These are phyloP conservation scores for Umbelopsis ramanniana DNA, from an alignment of 192 early-diverging fungal species.

Conservation along the genomic window DNA sequence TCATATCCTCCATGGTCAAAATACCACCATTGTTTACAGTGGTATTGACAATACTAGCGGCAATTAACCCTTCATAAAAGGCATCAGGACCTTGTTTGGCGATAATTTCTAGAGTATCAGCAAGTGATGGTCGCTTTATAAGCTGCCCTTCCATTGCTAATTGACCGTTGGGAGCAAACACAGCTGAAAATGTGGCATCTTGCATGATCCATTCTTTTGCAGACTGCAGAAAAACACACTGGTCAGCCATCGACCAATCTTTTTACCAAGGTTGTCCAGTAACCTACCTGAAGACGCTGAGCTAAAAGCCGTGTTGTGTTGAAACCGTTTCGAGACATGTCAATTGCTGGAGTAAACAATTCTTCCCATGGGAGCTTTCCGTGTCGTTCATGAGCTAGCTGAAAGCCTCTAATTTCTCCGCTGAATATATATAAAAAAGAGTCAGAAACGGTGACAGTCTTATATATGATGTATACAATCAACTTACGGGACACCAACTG, in stretches of 20 bases:
- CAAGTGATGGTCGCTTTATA: conserved; percentile 61
- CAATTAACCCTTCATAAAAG: conserved; percentile 64
- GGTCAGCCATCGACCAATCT: neutral
- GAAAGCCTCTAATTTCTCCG: conserved; percentile 89
- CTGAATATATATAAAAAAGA: conserved; percentile 31
- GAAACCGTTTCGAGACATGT: conserved; percentile 79
- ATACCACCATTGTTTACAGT: conserved; percentile 74
- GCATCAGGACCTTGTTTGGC: conserved; percentile 62
- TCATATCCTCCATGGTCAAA: conserved; percentile 76
- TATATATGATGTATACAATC: neutral
- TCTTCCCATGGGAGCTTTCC: conserved; percentile 85
- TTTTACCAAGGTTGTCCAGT: neutral
- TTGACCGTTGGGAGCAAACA: conserved; percentile 76
- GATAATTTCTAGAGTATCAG: conserved; percentile 66
- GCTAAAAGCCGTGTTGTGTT: conserved; percentile 35
- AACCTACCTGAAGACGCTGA: conserved; percentile 34
- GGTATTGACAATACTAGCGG: conserved; percentile 67
- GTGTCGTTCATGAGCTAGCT: conserved; percentile 74
- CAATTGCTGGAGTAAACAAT: conserved; percentile 78
- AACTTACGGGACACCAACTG: conserved; percentile 77
- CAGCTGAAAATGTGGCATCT: conserved; percentile 47
- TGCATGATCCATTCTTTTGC: conserved; percentile 41
- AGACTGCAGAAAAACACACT: neutral
- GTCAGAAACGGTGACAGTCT: conserved; percentile 11
- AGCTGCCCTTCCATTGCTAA: conserved; percentile 71